phyloP scores from a whole-genome alignment of 2,329 filamentous ascomycete genomes.

The Alternaria infectoria region DNA sequence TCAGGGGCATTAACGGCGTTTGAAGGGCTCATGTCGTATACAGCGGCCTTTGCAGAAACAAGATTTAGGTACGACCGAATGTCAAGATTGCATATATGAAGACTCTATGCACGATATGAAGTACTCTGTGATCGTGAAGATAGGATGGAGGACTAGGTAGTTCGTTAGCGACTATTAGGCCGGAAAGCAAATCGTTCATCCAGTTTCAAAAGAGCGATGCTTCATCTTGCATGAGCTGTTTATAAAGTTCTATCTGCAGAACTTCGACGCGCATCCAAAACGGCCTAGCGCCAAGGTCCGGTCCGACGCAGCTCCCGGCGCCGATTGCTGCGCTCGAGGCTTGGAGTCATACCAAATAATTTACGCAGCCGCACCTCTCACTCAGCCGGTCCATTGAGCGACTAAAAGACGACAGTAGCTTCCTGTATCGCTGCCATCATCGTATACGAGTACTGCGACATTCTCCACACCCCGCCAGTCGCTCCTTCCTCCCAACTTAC shows the following conservation, averaged over 20 bases:
- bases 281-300: constrained; percentile 17
- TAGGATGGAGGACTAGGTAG: neutral
- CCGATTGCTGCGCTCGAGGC: constrained; percentile 17
- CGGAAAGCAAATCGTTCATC: neutral
- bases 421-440: neutral
- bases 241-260: neutral
- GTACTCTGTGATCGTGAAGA: neutral
- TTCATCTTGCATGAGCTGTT: neutral
- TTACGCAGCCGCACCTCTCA: constrained; percentile 8
- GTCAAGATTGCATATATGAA: neutral
- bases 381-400: constrained; percentile 5
- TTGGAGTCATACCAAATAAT: constrained; percentile 38
- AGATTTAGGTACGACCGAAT: constrained; percentile 14
- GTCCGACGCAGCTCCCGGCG: constrained; percentile 23
- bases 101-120: neutral
- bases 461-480: constrained; percentile 4
- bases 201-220: neutral
- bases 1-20: constrained; percentile 40
- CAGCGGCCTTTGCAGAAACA: constrained; percentile 18
- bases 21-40: constrained; percentile 31
- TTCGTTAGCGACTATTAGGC: too few relatives aligned
- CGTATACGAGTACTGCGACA: neutral
- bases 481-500: constrained; percentile 26
- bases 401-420: neutral
- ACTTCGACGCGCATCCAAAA: neutral